phyloP scores from a whole-genome alignment of 2,329 filamentous ascomycete genomes.

The Trichoderma breve region DNA sequence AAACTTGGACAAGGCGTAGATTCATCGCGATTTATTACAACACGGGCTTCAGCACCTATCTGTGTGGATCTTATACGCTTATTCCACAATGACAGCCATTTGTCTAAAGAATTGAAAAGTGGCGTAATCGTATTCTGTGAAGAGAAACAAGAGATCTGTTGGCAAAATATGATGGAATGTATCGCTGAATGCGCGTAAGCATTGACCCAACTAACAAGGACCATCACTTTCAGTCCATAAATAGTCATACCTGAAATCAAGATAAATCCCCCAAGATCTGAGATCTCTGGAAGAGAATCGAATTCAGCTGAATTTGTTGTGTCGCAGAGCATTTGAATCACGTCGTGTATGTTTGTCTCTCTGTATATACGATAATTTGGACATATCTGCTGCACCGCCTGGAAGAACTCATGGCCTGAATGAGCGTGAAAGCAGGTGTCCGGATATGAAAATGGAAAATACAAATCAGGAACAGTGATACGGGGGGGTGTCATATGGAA shows the following conservation, averaged over 20 bases:
- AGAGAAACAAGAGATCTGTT: background rate
- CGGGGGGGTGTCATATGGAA: background rate
- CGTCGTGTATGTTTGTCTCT: background rate
- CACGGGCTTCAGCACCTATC: background rate
- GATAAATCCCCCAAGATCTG: background rate
- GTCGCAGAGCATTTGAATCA: background rate
- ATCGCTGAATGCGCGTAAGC: background rate
- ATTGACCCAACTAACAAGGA: background rate
- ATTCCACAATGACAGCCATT: background rate
- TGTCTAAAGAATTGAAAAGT: background rate
- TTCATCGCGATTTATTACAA: background rate
- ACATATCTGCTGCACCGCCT: background rate
- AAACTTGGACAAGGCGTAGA: background rate
- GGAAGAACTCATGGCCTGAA: background rate
- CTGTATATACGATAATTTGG: background rate
- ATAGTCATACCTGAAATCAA: background rate
- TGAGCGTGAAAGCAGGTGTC: background rate
- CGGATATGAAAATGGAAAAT: background rate
- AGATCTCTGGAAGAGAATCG: background rate
- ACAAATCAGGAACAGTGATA: background rate
- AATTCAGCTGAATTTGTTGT: background rate
- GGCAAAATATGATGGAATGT: background rate
- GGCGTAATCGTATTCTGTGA: background rate
- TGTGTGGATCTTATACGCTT: background rate
- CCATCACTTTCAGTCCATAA: fast-evolving